These are phyloP conservation scores for Helianthus tuberosus DNA, from an alignment of 129 eudicot species.

Conservation along the genomic window DNA sequence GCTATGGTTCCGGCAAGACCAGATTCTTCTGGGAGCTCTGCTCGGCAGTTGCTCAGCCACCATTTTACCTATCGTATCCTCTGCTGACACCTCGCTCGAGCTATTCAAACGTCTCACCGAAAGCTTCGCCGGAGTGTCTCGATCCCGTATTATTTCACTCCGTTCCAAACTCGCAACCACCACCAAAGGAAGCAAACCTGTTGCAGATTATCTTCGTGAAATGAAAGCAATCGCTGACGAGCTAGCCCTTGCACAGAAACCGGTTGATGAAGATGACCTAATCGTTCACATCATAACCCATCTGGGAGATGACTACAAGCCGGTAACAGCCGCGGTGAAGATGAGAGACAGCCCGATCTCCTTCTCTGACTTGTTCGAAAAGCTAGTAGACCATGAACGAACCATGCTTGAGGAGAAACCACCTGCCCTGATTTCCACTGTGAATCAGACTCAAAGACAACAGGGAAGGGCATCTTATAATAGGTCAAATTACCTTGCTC, in stretches of 20 bases:
- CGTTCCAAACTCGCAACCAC: neutral
- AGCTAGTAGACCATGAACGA: neutral
- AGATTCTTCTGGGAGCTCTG: too few species aligned
- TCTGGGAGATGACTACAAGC: neutral
- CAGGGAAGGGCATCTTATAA: too few species aligned
- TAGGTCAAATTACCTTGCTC: too few species aligned
- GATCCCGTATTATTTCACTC: neutral
- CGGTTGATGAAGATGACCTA: neutral
- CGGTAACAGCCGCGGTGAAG: neutral
- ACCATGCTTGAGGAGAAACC: too few species aligned
- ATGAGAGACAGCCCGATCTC: neutral
- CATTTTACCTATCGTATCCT: constrained; percentile 10
- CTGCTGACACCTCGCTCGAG: neutral
- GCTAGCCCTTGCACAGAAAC: neutral
- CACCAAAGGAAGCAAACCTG: constrained; percentile 7
- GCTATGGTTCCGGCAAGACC: too few species aligned
- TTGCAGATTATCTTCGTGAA: neutral
- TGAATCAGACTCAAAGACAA: too few species aligned
- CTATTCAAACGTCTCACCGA: neutral
- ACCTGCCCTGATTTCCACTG: too few species aligned
- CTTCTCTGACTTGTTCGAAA: neutral
- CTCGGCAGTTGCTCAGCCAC: neutral
- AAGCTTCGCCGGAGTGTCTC: constrained; percentile 4
- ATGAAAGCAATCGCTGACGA: neutral
- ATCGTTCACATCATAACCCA: neutral